Base-by-base conservation (phyloP, 2,329 filamentous ascomycete species). In the Scorias spongiosa region DNA sequence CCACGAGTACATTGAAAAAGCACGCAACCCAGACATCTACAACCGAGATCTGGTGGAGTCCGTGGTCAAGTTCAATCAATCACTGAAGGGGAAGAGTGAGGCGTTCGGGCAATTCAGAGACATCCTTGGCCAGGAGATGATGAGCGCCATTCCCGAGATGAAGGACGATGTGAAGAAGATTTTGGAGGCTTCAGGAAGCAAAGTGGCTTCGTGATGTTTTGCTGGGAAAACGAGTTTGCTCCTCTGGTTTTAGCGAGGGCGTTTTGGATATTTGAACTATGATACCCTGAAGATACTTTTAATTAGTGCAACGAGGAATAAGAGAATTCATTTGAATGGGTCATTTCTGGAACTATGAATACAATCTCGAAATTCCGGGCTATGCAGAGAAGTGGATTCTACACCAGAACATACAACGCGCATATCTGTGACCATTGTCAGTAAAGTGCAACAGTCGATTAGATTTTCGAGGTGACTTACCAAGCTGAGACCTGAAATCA, bases 11-110 rank as follows among this genome's bases (percentile, higher is more conserved):
- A 74, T 81, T 29, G 75, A 80, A 52, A 65, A 69, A 15, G 70
- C 74, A 14, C 72, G 76, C 17, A 81, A 81, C 53, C 77, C 76
- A 7, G 76, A 80, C 52, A 79, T 80, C 51, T 80, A 78, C 59
- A 80, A 75, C 8, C 69, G 76, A 39, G 75, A 80, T 51, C 78
- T 80, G 49, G 74, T 80, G 39, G 76, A 81, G 59, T 64, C 74
- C 26, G 74, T 77, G 8, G 76, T 79, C 62, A 67, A 70, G 48
- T 70, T 71, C 41, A 81, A 81, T 49, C 75, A 78, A 54, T 70
- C 75, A 58, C 60, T 79, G 42, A 77, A 75, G 51, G 77, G 76
- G 29, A 75, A 75, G 52, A 67, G 66, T 44, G 69, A 77, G 52
- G 76, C 75, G 1, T 79, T 77, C 58, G 68, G 66, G 10, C 60